Percentiles rank a stretch among this genome's conserved stretches.
These are phyloP conservation scores for Cyberlindnera suaveolens DNA, from an alignment of 805 yeast species.

Conservation along the genomic window DNA sequence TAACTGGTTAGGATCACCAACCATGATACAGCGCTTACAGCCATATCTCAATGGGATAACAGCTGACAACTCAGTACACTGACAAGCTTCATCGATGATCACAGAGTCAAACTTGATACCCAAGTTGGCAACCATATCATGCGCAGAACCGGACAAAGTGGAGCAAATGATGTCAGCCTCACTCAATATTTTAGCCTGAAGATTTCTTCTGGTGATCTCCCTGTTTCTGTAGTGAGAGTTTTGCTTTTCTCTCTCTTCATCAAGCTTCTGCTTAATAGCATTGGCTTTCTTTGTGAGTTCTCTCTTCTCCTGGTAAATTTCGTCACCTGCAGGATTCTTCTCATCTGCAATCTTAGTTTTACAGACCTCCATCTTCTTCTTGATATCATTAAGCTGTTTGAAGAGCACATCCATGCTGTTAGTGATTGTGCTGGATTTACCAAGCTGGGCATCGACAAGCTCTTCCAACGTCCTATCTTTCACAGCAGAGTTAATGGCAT, in stretches of 20 bases:
- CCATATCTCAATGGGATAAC: constrained; percentile 91
- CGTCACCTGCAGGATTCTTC: constrained; percentile 33
- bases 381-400: constrained; percentile 30
- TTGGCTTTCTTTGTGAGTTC: constrained; percentile 56
- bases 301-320: constrained; percentile 45
- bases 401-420: constrained; percentile 46
- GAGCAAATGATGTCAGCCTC: constrained; percentile 85
- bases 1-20: constrained; percentile 96
- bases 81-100: constrained; percentile 95
- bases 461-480: constrained; percentile 82
- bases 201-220: constrained; percentile 70
- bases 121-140: constrained; percentile 70
- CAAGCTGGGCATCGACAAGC: constrained; percentile 51
- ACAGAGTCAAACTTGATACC: constrained; percentile 83
- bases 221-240: constrained; percentile 64
- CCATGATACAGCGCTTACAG: constrained; percentile 86
- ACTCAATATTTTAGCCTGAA: constrained; percentile 65
- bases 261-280: constrained; percentile 66
- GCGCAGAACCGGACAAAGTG: constrained; percentile 92
- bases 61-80: constrained; percentile 88
- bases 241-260: constrained; percentile 69
- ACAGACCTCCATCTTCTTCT: constrained; percentile 13
- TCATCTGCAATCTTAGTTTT: constrained; percentile 23
- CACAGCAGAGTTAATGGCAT: constrained; percentile 78
- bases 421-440: constrained; percentile 13